Evolutionary conservation across 805 yeast species (phyloP), one percentile per base, ranked within the genome.

Genomic region (Blastobotrys robertii): DNA sequence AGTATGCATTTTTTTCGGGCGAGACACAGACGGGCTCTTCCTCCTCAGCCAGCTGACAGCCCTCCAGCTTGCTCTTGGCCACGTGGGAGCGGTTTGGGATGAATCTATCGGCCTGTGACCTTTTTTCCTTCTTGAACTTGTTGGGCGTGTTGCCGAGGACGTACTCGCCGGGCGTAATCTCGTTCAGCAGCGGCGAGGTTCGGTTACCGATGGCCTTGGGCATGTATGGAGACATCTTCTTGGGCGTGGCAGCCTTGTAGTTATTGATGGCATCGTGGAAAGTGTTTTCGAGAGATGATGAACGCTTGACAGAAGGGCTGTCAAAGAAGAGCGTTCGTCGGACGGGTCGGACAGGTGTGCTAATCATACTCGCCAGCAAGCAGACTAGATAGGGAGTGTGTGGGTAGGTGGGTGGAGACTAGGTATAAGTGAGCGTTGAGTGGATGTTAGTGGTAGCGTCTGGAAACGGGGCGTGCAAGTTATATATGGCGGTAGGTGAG

Each of bases 41-140:
- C 11, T 39, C 43, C 14, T 9, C 13, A 5, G 32, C 22, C 11
- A 19, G 8, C 10, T 30, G 39, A 5, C 39, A 38, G 32, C 15
- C 29, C 14, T 16, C 40, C 11, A 60, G 46, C 40, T 68, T 58
- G 38, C 73, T 58, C 47, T 67, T 65, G 31, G 78, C 68, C 44
- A 74, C 53, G 32, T 76, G 69, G 1, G 72, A 66, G 39, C 80
- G 57, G 29, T 75, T 64, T 2, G 85, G 85, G 39, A 79, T 77
- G 53, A 76, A 79, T 45, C 85, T 62, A 52, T 79, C 84, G 7
- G 73, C 59, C 33, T 53, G 52, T 13, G 56, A 40, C 36, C 46
- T 54, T 37, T 55, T 54, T 38, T 44, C 50, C 28, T 48, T 52
- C 30, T 43, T 45, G 31, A 44, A 42, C 40, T 47, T 48, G 19